Conservation (phyloP, 805 yeast species). For the Candida odintsovae region DNA sequence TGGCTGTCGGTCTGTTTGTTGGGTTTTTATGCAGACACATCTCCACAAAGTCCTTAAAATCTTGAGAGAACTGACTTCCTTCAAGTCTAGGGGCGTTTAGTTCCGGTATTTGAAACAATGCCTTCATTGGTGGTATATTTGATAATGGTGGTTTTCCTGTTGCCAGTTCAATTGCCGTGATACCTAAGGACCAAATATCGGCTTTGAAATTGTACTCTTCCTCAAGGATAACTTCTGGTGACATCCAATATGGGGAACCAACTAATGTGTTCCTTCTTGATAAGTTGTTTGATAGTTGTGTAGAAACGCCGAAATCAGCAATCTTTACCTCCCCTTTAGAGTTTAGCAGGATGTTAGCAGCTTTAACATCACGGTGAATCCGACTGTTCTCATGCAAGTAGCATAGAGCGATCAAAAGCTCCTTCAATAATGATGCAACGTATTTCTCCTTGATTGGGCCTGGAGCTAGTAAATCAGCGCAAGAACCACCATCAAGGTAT, state of each 20-base stretch:
- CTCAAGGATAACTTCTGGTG: slow-evolving; percentile 94
- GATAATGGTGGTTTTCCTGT: slow-evolving; percentile 98
- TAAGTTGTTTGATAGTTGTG: slow-evolving; percentile 63
- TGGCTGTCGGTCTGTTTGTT: slow-evolving; percentile 57
- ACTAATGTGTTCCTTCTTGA: slow-evolving; percentile 61
- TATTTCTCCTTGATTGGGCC: slow-evolving; percentile 86
- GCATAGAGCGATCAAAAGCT: slow-evolving; percentile 62
- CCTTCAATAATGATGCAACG: slow-evolving; percentile 75
- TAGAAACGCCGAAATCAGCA: slow-evolving; percentile 96
- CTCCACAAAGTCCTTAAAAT: slow-evolving; percentile 63
- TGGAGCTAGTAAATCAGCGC: slow-evolving; percentile 68
- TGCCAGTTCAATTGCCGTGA: slow-evolving; percentile 88
- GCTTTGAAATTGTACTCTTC: slow-evolving; percentile 84
- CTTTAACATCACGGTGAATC: slow-evolving; percentile 91
- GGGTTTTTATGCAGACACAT: slow-evolving; percentile 72
- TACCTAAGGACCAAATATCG: slow-evolving; percentile 96
- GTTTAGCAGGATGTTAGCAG: slow-evolving; percentile 80
- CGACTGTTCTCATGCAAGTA: slow-evolving; percentile 73
- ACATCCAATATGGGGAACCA: slow-evolving; percentile 98
- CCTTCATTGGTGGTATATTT: slow-evolving; percentile 46
- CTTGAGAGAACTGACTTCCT: slow-evolving; percentile 67
- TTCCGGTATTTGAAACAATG: slow-evolving; percentile 34
- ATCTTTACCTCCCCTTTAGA: slow-evolving; percentile 71
- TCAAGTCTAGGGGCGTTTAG: slow-evolving; percentile 88
- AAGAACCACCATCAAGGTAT: slow-evolving; percentile 90